Conservation (phyloP, 1,139 yeast genomes). For the Protomyces lactucae-debilis region DNA sequence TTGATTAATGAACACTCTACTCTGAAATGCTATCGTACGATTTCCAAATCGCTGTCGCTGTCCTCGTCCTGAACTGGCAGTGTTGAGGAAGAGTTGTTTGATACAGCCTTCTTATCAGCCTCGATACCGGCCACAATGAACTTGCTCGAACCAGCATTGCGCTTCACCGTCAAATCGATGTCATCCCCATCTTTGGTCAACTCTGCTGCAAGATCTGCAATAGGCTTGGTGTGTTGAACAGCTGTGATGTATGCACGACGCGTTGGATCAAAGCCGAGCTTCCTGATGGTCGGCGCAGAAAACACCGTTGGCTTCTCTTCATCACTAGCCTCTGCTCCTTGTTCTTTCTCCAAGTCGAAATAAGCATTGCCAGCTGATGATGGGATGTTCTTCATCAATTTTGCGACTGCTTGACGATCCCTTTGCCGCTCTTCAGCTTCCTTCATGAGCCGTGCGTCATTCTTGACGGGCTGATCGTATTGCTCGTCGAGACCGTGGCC, state of each 20-base stretch:
- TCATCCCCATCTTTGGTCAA: slow-evolving; percentile 7
- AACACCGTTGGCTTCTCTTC: slow-evolving; percentile 12
- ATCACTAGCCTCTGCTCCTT: background rate
- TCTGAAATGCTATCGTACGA: background rate
- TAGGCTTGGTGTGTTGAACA: background rate
- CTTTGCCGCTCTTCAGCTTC: slow-evolving; percentile 21
- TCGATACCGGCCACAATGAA: background rate
- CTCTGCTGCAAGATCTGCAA: slow-evolving; percentile 1
- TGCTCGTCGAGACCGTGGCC: background rate
- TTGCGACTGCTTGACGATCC: slow-evolving; percentile 15
- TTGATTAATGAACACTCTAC: background rate
- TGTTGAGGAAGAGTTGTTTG: background rate
- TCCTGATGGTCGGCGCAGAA: slow-evolving; percentile 10
- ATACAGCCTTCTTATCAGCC: background rate
- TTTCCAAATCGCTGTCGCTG: slow-evolving; percentile 17
- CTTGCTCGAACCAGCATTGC: slow-evolving; percentile 1
- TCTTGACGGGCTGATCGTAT: slow-evolving; percentile 12
- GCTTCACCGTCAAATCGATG: slow-evolving; percentile 5
- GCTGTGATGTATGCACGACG: slow-evolving; percentile 10
- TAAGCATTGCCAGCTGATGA: slow-evolving; percentile 18
- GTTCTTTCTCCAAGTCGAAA: slow-evolving; percentile 1
- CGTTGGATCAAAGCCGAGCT: slow-evolving; percentile 24
- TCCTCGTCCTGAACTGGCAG: background rate
- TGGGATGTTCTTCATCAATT: slow-evolving; percentile 2
- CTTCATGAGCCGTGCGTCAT: slow-evolving; percentile 5